Percentiles rank a stretch among this genome's conserved stretches.
Evolutionary conservation across 352 stramenopile genomes (phyloP).

Genomic region (Aphanomyces euteiches): DNA sequence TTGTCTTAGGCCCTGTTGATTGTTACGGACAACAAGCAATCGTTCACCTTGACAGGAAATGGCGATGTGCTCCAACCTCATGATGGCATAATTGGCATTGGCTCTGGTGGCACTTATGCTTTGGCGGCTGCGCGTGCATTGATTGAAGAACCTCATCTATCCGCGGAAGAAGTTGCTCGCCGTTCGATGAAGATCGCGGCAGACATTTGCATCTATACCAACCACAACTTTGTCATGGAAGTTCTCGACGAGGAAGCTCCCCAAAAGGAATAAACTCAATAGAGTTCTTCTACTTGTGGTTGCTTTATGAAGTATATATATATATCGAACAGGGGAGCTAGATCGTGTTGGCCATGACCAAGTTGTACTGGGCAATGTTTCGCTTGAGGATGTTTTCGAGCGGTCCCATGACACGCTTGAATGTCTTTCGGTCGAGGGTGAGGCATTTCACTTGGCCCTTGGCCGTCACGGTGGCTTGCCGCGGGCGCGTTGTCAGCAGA

Average conservation of each 20-base stretch:
- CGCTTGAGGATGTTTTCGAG: conserved; percentile 89
- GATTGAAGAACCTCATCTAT: conserved; percentile 90
- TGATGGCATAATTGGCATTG: conserved; percentile 96
- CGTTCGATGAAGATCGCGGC: conserved; percentile 95
- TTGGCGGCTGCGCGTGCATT: conserved; percentile 94
- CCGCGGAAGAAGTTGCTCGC: conserved; percentile 91
- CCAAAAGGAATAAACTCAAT: too few relatives aligned
- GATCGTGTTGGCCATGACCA: conserved; percentile 87
- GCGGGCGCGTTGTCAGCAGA: conserved; percentile 90
- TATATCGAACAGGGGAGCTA: conserved; percentile 37
- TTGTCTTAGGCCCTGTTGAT: conserved; percentile 73
- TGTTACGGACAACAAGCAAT: conserved; percentile 94
- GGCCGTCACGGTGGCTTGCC: conserved; percentile 85
- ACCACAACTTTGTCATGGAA: conserved; percentile 95
- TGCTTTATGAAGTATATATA: conserved; percentile 1
- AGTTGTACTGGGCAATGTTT: conserved; percentile 90
- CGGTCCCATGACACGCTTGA: conserved; percentile 88
- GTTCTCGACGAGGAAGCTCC: conserved; percentile 62
- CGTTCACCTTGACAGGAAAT: conserved; percentile 97
- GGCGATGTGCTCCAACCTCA: conserved; percentile 97
- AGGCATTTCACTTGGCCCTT: conserved; percentile 86
- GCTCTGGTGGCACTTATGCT: conserved; percentile 90
- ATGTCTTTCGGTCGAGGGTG: conserved; percentile 88
- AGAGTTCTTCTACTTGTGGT: conserved; percentile 16
- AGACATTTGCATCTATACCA: conserved; percentile 99